Evolutionary conservation across 2,329 filamentous ascomycete species (phyloP), one percentile per base, ranked within the genome.

Genomic region (Colletotrichum godetiae): DNA sequence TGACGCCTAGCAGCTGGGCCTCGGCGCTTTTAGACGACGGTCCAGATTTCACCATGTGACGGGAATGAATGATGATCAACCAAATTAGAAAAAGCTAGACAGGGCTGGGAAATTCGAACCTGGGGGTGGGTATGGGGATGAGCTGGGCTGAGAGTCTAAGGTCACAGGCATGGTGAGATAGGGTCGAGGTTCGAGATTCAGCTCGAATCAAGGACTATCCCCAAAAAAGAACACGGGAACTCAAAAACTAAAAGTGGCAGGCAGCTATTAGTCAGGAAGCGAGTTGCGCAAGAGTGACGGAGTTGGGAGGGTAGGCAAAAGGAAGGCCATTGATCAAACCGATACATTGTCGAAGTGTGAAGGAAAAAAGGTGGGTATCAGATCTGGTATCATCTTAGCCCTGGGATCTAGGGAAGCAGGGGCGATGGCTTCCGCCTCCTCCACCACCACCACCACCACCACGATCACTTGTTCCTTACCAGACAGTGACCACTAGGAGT

Each of bases 291-390:
- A 63, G 15, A 66, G 57, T 57, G 56, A 46, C 42, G 27, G 37
- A 56, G 63, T 69, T 22, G 69, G 53, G 10, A 64, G 46, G 58
- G 11, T 22, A 53, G 24, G 11, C 5, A 63, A 59, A 68, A 72
- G 69, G 59, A 60, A 69, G 29, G 65, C 52, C 33, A 69, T 29
- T 53, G 65, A 69, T 59, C 66, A 49, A 63, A 24, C 7, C 66
- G 56, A 37, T 42, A 49, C 63, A 64, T 67, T 49, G 57, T 57
- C 13, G 13, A 49, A 27, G 35, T 46, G 58, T 13, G 58, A 46
- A 61, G 15, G 33, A 35, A n/a, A 46, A 46, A 49, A 49, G 15
- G 58, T 61, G 58, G 58, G 35, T 61, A 27, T 61, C 58, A 11
- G 58, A 61, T 61, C 58, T 61, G 58, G 58, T 15, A 11, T n/a